Percentiles rank a stretch among this genome's conserved stretches.
phyloP scores from a whole-genome alignment of 148 eudicot species.

The Nepenthes gracilis region DNA sequence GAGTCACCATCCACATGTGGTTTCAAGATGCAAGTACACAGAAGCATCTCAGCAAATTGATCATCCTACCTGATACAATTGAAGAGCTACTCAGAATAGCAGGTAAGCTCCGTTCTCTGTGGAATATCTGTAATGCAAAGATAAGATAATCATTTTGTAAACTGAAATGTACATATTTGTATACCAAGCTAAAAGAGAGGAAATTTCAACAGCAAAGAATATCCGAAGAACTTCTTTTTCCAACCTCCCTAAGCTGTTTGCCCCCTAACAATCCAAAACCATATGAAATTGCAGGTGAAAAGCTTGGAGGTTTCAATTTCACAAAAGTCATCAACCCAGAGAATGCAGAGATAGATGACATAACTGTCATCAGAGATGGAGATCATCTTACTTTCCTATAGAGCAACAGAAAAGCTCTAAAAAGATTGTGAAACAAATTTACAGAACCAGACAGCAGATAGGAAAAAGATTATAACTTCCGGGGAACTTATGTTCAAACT shows the following conservation, averaged over 20 bases:
- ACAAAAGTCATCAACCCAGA: conserved; percentile 41
- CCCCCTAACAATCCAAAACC: not conserved
- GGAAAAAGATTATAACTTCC: conserved; percentile 1
- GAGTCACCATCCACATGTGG: conserved; percentile 65
- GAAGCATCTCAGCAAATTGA: conserved; percentile 41
- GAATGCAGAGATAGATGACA: conserved; percentile 70
- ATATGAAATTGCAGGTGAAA: conserved; percentile 51
- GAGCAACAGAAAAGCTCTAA: not conserved
- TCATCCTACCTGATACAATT: conserved; percentile 58
- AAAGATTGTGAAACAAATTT: conserved; percentile 7
- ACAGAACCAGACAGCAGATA: conserved; percentile 6
- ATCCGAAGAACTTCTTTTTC: not conserved
- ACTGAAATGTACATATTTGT: not conserved
- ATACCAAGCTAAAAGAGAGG: not conserved
- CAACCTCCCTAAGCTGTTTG: not conserved
- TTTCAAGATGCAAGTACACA: conserved; percentile 8
- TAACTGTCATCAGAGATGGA: conserved; percentile 63
- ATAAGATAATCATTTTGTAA: not conserved
- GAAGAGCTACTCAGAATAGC: conserved; percentile 51
- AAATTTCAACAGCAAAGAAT: not conserved
- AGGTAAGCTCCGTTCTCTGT: conserved; percentile 34
- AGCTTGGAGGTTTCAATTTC: conserved; percentile 38
- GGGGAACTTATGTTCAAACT: no score
- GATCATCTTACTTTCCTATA: conserved; percentile 58
- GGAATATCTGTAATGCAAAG: not conserved